Evolutionary conservation across 73 alveolate species (phyloP).

Genomic region (Durusdinium trenchii): DNA sequence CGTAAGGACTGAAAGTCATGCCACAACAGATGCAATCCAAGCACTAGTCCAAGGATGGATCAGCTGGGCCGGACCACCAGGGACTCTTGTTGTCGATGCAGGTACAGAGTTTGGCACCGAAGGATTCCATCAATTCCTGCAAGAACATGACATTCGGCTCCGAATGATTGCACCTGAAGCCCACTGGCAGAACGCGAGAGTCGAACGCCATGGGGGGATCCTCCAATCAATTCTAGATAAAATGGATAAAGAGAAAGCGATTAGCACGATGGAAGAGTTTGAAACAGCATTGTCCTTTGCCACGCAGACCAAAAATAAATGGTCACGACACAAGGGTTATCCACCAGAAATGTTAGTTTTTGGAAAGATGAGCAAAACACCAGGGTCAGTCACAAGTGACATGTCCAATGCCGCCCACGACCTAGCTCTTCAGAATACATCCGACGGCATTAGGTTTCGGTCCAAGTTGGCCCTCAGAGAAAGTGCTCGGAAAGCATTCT

Average conservation of each 20-base stretch:
- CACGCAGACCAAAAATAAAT: not conserved
- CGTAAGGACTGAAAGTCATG: not conserved
- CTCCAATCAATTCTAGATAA: not conserved
- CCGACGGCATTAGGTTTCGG: not conserved
- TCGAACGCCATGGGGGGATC: not conserved
- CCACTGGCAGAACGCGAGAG: not conserved
- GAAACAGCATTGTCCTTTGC: not conserved
- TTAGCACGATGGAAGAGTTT: not conserved
- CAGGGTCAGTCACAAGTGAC: not conserved
- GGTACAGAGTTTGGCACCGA: not conserved
- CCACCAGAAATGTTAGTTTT: not conserved
- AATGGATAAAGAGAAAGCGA: not conserved
- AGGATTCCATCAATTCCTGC: not conserved
- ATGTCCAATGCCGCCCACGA: not conserved
- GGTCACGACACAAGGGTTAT: not conserved
- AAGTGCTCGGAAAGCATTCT: not conserved
- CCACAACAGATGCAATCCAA: not conserved
- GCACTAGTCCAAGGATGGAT: not conserved
- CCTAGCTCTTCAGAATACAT: not conserved
- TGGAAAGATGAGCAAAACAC: not conserved
- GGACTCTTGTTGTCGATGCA: not conserved
- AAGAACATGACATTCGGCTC: not conserved
- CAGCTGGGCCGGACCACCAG: not conserved
- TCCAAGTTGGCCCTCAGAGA: not conserved
- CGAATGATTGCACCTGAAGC: not conserved